Evolutionary conservation across 148 eudicot species (phyloP).

Genomic region (Vaccinium darrowii): DNA sequence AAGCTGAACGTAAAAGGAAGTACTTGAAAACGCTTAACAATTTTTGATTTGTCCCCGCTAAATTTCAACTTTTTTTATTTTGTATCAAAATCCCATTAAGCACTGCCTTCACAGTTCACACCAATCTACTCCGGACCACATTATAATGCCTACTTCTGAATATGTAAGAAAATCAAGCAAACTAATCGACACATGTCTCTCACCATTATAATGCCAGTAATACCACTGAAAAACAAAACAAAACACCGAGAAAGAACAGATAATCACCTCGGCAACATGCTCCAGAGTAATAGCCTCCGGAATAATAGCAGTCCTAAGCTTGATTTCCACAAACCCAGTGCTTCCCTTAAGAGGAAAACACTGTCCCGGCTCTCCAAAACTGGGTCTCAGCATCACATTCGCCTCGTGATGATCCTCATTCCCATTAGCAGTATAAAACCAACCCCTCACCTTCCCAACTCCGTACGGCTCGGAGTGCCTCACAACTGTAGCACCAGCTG

Average conservation of each 20-base stretch:
- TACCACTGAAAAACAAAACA: neutral
- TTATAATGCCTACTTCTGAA: neutral
- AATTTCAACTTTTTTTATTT: neutral
- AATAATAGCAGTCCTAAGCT: slow-evolving; percentile 67
- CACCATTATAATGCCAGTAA: neutral
- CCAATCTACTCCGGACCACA: neutral
- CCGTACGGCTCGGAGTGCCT: slow-evolving; percentile 57
- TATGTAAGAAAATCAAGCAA: neutral
- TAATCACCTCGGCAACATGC: slow-evolving; percentile 77
- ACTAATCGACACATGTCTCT: neutral
- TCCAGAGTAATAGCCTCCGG: slow-evolving; percentile 86
- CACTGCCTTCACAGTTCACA: neutral
- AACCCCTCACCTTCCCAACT: slow-evolving; percentile 29
- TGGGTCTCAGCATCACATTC: slow-evolving; percentile 66
- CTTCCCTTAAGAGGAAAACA: slow-evolving; percentile 85
- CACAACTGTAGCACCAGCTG: slow-evolving; percentile 59
- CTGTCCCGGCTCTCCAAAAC: slow-evolving; percentile 91
- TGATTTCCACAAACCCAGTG: slow-evolving; percentile 69
- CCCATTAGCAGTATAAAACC: slow-evolving; percentile 21
- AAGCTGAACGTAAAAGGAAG: neutral
- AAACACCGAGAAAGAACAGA: slow-evolving; percentile 8
- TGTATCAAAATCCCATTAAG: neutral
- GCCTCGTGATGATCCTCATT: slow-evolving; percentile 47
- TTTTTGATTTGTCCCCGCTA: neutral
- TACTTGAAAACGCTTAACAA: neutral